Evolutionary conservation across 2,329 filamentous ascomycete genomes (phyloP).

Genomic region (Epichloe hybrida): DNA sequence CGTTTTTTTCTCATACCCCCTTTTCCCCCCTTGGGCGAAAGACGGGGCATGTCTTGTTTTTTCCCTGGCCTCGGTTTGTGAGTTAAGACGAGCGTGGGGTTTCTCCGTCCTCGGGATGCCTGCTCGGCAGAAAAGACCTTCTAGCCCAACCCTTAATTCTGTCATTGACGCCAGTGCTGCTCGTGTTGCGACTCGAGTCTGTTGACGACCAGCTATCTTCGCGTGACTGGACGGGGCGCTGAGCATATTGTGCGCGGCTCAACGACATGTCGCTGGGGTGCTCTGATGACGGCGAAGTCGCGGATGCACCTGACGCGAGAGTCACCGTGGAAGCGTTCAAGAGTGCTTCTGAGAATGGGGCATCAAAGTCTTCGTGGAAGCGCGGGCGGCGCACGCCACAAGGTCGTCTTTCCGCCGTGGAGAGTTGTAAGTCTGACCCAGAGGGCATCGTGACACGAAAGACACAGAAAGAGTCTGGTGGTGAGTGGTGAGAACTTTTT

Average conservation of each 20-base stretch:
- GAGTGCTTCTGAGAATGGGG: slow-evolving; percentile 23
- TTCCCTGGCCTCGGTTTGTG: too few species aligned
- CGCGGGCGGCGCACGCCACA: slow-evolving; percentile 17
- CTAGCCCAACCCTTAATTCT: slow-evolving; percentile 21
- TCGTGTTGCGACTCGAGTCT: slow-evolving; percentile 15
- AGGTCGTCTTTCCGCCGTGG: slow-evolving; percentile 1
- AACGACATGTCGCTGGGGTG: background rate
- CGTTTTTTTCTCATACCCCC: background rate
- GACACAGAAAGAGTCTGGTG: background rate
- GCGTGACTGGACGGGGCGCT: slow-evolving; percentile 2
- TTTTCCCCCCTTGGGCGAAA: background rate
- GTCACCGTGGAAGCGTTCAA: slow-evolving; percentile 19
- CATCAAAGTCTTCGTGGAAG: slow-evolving; percentile 25
- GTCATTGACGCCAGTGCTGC: slow-evolving; percentile 15
- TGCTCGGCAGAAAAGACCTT: slow-evolving; percentile 16
- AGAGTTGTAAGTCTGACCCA: slow-evolving; percentile 11
- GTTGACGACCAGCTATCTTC: slow-evolving; percentile 17
- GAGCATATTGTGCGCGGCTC: background rate
- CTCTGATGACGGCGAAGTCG: slow-evolving; percentile 3
- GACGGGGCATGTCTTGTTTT: background rate
- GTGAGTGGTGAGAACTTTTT: background rate
- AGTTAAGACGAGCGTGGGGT: background rate
- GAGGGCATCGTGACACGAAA: slow-evolving; percentile 13
- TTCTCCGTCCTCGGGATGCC: slow-evolving; percentile 6
- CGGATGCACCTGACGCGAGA: slow-evolving; percentile 11